Percentiles rank a stretch among this genome's conserved stretches.
These are phyloP conservation scores for Letharia columbiana DNA, from an alignment of 495 filamentous ascomycete genomes.

Conservation along the genomic window DNA sequence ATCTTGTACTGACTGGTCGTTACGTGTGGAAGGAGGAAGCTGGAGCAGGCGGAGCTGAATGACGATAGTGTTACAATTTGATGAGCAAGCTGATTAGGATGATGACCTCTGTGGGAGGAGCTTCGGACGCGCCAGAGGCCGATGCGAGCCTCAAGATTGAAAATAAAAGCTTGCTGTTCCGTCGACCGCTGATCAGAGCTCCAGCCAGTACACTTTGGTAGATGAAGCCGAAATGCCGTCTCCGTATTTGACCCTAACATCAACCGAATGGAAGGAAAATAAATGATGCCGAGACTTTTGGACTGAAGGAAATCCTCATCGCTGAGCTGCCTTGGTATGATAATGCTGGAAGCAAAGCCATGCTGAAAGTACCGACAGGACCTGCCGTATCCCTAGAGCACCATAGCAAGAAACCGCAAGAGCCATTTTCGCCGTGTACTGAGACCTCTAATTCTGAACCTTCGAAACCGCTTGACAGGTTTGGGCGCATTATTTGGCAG, in stretches of 20 bases:
- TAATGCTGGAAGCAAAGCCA: conserved; percentile 15
- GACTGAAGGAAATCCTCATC: conserved; percentile 21
- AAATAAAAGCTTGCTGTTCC: conserved; percentile 15
- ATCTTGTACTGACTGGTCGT: conserved; percentile 14
- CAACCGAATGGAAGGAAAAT: conserved; percentile 21
- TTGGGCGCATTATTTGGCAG: conserved; percentile 28
- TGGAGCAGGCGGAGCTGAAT: conserved; percentile 19
- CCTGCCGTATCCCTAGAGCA: conserved; percentile 17
- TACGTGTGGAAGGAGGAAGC: conserved; percentile 17
- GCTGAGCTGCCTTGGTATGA: conserved; percentile 15
- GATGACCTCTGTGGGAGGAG: conserved; percentile 12
- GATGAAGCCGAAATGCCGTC: conserved; percentile 19
- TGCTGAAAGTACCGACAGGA: conserved; percentile 15
- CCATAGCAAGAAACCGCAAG: conserved; percentile 11
- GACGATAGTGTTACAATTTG: conserved; percentile 26
- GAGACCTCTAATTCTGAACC: conserved; percentile 7
- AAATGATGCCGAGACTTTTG: conserved; percentile 20
- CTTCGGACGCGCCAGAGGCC: conserved; percentile 16
- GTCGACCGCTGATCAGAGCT: conserved; percentile 18
- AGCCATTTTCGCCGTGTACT: conserved; percentile 10
- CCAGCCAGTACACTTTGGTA: conserved; percentile 16
- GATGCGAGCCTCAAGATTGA: conserved; percentile 19
- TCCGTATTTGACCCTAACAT: conserved; percentile 17
- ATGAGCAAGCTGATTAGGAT: conserved; percentile 25
- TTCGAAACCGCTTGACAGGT: conserved; percentile 18